phyloP scores from a whole-genome alignment of 2,329 filamentous ascomycete species.

The Tolypocladium sp. region DNA sequence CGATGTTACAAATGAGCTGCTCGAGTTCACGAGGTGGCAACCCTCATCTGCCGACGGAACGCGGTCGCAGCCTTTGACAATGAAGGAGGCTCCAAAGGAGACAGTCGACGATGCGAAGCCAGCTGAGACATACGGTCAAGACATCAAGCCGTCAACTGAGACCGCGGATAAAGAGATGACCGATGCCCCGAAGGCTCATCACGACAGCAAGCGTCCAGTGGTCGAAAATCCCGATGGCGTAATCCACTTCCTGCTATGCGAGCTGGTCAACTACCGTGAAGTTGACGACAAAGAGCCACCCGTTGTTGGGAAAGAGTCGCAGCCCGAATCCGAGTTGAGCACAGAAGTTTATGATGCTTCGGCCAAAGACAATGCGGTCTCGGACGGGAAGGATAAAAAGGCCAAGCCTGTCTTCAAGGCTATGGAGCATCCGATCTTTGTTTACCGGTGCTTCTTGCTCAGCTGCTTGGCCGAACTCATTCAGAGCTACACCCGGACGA shows the following conservation, averaged over 20 bases:
- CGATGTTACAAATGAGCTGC: slow-evolving; percentile 74
- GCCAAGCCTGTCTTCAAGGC: slow-evolving; percentile 75
- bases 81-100: slow-evolving; percentile 27
- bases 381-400: slow-evolving; percentile 52
- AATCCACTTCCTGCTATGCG: slow-evolving; percentile 87
- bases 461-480: slow-evolving; percentile 87
- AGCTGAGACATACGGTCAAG: slow-evolving; percentile 16
- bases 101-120: slow-evolving; percentile 7
- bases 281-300: slow-evolving; percentile 73
- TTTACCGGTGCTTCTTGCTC: slow-evolving; percentile 91
- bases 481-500: slow-evolving; percentile 85
- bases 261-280: slow-evolving; percentile 84
- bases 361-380: slow-evolving; percentile 17
- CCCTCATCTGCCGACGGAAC: slow-evolving; percentile 22
- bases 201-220: slow-evolving; percentile 70
- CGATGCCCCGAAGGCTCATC: slow-evolving; percentile 52
- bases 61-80: slow-evolving; percentile 25
- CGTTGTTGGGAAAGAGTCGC: slow-evolving; percentile 30
- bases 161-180: slow-evolving; percentile 48
- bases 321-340: slow-evolving; percentile 22
- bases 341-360: slow-evolving; percentile 14
- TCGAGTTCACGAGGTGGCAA: slow-evolving; percentile 61
- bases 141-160: slow-evolving; percentile 54
- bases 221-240: slow-evolving; percentile 92
- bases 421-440: slow-evolving; percentile 89